Base-by-base conservation (phyloP, 495 filamentous ascomycete genomes). In the Hyphodiscus hymeniophilus region DNA sequence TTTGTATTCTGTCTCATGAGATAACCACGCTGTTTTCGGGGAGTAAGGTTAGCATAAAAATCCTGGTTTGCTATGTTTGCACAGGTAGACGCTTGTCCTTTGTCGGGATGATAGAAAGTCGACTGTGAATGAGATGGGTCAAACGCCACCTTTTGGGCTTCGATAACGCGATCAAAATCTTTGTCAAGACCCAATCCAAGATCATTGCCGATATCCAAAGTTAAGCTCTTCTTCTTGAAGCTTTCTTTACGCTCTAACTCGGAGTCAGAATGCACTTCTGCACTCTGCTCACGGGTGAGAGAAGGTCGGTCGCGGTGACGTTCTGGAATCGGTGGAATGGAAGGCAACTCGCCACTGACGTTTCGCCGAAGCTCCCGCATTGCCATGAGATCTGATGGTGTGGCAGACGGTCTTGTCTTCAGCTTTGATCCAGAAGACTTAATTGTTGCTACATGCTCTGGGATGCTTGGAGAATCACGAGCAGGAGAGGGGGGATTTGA, bases 1-100 rank as follows among this genome's bases (percentile, higher is more conserved):
- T 95, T 96, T 15, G 92, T 97, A 64, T 97, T 98, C 54, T 98
- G 92, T 55, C 92, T 80, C 92, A 96, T 97, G 24, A 98, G 75
- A 58, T 98, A 98, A 17, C 92, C 92, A 71, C 92, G 87, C 92
- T 98, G 83, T 81, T 71, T 68, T 13, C 57, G 66, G 36, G 63
- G 51, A 47, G 48, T 56, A 41, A 64, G 58, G 70, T 90, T 81
- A 90, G 85, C 72, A 67, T 57, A 57, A 52, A 44, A 16, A 30
- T 49, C 21, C 38, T 15, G 31, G 13, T 15, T 20, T 28, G 30
- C 15, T n/a, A 22, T 10, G 30, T 46, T 10, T 15, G 31, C 43
- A 11, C 32, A 39, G 15, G 0, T 44, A 40, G 57, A 60, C 57
- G 45, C 57, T 60, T 60, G 57, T 55, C 52, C 46, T 23, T 51